Evolutionary conservation across 2,329 filamentous ascomycete genomes (phyloP).

Genomic region (Amauroascus verrucosus): DNA sequence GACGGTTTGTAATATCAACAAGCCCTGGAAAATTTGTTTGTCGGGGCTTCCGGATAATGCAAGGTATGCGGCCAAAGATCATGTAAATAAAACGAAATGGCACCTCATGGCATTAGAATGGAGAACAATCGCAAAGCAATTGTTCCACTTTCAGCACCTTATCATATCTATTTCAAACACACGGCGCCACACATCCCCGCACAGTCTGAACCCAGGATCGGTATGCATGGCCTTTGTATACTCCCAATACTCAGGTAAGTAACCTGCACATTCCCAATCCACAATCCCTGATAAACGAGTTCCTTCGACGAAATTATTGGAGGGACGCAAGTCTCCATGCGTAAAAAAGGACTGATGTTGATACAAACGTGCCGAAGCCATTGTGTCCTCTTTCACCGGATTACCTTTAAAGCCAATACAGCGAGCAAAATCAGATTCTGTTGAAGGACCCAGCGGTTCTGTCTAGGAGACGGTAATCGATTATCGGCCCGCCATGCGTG

Average conservation of each 20-base stretch:
- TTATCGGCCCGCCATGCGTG: constrained; percentile 3
- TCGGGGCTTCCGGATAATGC: no score
- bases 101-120: no score
- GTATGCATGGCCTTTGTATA: constrained; percentile 10
- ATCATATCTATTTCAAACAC: constrained; percentile 6
- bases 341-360: constrained; percentile 9
- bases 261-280: constrained; percentile 14
- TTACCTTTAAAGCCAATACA: background rate
- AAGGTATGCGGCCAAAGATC: no score
- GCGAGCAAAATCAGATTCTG: constrained; percentile 9
- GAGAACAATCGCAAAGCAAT: background rate
- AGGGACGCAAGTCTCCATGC: constrained; percentile 8
- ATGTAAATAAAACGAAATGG: no score
- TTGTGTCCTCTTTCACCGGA: background rate
- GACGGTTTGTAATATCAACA: no score
- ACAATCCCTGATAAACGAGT: constrained; percentile 11
- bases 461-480: constrained; percentile 2
- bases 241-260: constrained; percentile 15
- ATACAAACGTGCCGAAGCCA: constrained; percentile 3
- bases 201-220: background rate
- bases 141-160: constrained; percentile 8
- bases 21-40: no score
- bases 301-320: constrained; percentile 7
- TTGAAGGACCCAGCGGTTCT: constrained; percentile 10
- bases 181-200: background rate